Evolutionary conservation across 345 rosid genomes (phyloP).

Genomic region (Gossypium turneri): DNA sequence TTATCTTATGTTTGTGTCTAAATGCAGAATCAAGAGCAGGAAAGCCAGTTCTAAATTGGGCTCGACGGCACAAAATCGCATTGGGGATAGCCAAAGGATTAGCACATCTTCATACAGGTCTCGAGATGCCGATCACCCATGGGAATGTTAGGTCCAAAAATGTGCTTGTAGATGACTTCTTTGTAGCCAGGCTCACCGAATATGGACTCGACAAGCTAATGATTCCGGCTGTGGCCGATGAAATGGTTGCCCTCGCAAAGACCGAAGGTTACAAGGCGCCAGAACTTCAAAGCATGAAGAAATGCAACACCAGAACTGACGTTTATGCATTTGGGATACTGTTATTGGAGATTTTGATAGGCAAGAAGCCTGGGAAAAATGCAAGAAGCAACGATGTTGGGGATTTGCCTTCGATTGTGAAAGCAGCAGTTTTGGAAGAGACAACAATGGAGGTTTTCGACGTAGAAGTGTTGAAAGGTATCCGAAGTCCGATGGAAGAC

Average conservation of each 20-base stretch:
- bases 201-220: constrained; percentile 90
- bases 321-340: constrained; percentile 93
- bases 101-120: constrained; percentile 75
- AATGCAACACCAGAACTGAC: constrained; percentile 85
- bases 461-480: constrained; percentile 73
- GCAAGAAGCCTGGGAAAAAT: constrained; percentile 82
- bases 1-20: constrained; percentile 8
- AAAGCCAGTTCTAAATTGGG: constrained; percentile 83
- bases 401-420: constrained; percentile 85
- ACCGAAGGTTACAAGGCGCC: constrained; percentile 90
- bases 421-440: constrained; percentile 93
- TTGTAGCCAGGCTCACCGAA: constrained; percentile 78
- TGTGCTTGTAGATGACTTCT: constrained; percentile 88
- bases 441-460: constrained; percentile 94
- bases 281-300: constrained; percentile 95
- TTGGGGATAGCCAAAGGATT: constrained; percentile 86
- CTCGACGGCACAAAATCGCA: constrained; percentile 92
- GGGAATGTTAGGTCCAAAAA: constrained; percentile 89
- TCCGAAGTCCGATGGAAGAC: constrained; percentile 94
- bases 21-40: constrained; percentile 68
- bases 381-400: constrained; percentile 57
- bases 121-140: constrained; percentile 75
- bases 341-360: constrained; percentile 80
- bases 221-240: constrained; percentile 89
- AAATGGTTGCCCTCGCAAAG: constrained; percentile 84